Base-by-base conservation (phyloP, 345 rosid species). In the Sonneratia caseolaris region DNA sequence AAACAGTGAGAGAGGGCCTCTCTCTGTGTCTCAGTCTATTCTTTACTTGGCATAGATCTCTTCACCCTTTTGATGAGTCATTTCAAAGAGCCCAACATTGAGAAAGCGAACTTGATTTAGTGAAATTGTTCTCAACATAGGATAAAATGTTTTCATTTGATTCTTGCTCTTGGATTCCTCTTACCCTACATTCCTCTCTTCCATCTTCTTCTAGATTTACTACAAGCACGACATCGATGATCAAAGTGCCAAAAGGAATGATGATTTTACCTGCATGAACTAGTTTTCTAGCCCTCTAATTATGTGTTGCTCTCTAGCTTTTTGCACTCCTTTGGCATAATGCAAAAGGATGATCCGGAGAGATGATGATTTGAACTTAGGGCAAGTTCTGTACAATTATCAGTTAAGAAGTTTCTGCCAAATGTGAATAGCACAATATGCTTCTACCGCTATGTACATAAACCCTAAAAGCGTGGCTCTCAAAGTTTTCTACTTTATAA, bases 41-140 rank as follows among this genome's bases (percentile, higher is more conserved):
- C 57, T 76, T 77, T 76, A 75, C 78, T 74, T 71, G 74, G 69
- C 79, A 69, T 79, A 62, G 81, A 81, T 77, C 83, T 82, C 72
- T 55, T 75, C n/a, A 51, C 76, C 87, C 70, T 64, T 42, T 64
- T 37, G 45, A 42, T 47, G 61, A 22, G 64, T 18, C 64, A 24
- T 24, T 57, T 57, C 22, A 59, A 21, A 59, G 22, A 53, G 38
- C 12, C 70, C 43, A 8, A 40, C 43, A 40, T 40, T 40, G 43
- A 40, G 5, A 8, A 40, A 40, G 5, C 7, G 43, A 27, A 27
- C 32, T 27, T 27, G 32, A 27, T 27, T 27, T 27, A 27, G 32
- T 27, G 32, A 27, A 27, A 27, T 27, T 27, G 32, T 27, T 27
- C 32, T 27, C 32, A 27, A 27, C 32, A 27, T 27, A 27, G 32